These are phyloP conservation scores for Blepharisma stoltei DNA, from an alignment of 73 alveolate species.

Conservation along the genomic window DNA sequence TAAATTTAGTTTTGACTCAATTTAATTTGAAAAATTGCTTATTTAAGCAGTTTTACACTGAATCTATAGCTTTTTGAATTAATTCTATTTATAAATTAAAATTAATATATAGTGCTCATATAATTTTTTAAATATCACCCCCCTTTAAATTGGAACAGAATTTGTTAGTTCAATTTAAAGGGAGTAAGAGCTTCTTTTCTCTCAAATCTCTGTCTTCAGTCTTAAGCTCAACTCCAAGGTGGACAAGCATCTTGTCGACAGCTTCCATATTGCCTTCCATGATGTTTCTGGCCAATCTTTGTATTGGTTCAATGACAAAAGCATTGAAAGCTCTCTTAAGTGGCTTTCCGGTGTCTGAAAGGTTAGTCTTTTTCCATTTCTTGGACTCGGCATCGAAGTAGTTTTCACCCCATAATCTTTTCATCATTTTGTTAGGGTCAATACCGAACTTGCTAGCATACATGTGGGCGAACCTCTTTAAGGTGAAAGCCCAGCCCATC, in stretches of 20 bases:
- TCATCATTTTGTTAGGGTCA: constrained; percentile 87
- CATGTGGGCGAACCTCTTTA: constrained; percentile 95
- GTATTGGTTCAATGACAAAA: constrained; percentile 95
- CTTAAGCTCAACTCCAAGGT: constrained; percentile 62
- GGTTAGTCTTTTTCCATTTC: constrained; percentile 88
- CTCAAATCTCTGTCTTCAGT: not conserved
- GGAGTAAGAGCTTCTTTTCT: constrained; percentile 14
- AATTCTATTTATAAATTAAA: no score
- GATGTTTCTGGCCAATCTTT: constrained; percentile 82
- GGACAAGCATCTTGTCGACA: constrained; percentile 73
- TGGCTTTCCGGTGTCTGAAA: constrained; percentile 72
- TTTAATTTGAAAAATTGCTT: no score
- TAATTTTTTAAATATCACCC: no score
- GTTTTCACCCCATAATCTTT: constrained; percentile 98
- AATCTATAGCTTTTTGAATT: no score
- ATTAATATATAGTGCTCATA: no score
- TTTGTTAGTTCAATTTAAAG: no score
- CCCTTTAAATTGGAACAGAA: no score
- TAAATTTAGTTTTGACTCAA: no score
- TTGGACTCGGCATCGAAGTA: constrained; percentile 95
- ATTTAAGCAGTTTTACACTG: no score
- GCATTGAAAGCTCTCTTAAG: constrained; percentile 93
- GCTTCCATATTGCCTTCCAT: constrained; percentile 87
- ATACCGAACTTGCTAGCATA: constrained; percentile 88
- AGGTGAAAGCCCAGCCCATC: constrained; percentile 98